These are phyloP conservation scores for Mycosphaerella sp. DNA, from an alignment of 2,329 filamentous ascomycete species.

Conservation along the genomic window DNA sequence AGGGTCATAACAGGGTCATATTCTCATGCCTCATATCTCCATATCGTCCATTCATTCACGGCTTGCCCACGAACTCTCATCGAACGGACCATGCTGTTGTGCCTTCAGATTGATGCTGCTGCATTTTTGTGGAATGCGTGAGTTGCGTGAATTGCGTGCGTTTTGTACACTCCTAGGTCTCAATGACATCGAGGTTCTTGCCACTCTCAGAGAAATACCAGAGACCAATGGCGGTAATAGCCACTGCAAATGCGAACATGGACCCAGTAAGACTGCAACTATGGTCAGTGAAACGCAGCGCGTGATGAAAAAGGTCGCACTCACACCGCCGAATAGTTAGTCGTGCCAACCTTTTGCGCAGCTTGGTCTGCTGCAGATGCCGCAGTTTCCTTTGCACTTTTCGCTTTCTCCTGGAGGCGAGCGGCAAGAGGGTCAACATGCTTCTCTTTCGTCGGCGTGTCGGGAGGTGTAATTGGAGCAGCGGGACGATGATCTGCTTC, in stretches of 20 bases:
- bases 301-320: background rate
- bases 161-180: slow-evolving; percentile 4
- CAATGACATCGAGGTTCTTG: slow-evolving; percentile 10
- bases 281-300: background rate
- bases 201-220: slow-evolving; percentile 12
- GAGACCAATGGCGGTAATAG: slow-evolving; percentile 11
- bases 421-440: slow-evolving; percentile 1
- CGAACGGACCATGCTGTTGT: background rate
- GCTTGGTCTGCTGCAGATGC: slow-evolving; percentile 16
- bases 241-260: slow-evolving; percentile 15
- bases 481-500: slow-evolving; percentile 18
- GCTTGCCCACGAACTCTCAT: background rate
- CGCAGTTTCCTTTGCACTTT: slow-evolving; percentile 11
- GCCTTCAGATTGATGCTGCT: background rate
- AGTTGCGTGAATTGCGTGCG: background rate
- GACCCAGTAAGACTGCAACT: slow-evolving; percentile 11
- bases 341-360: slow-evolving; percentile 1
- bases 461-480: slow-evolving; percentile 31
- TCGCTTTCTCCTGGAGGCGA: slow-evolving; percentile 10
- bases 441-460: slow-evolving; percentile 31
- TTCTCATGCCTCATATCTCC: background rate
- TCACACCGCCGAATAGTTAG: slow-evolving; percentile 6
- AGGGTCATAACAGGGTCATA: background rate
- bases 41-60: background rate
- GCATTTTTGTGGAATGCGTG: background rate